Percentiles rank a stretch among this genome's conserved stretches.
Conservation (phyloP, 371 early-diverging fungal species). For the Mortierella sp. region DNA sequence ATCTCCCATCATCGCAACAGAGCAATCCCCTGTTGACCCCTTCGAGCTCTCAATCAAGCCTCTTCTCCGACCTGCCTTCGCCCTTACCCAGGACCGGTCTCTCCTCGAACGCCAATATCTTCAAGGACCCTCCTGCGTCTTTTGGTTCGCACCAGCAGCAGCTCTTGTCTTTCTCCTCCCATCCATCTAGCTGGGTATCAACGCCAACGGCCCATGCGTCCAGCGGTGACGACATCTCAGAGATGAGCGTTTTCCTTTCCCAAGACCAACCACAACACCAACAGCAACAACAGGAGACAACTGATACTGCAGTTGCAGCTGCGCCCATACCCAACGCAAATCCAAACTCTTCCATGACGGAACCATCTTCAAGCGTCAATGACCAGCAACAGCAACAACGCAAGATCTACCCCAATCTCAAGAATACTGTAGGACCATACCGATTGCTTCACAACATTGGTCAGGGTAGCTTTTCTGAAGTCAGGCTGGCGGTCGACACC, state of each 20-base stretch:
- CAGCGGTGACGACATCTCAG: constrained; percentile 24
- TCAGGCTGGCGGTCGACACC: constrained; percentile 54
- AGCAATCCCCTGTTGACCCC: constrained; percentile 45
- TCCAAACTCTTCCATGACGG: neutral
- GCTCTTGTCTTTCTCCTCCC: neutral
- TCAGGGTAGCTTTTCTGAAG: constrained; percentile 58
- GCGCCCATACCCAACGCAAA: constrained; percentile 9
- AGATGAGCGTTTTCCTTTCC: neutral
- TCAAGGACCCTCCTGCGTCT: constrained; percentile 23
- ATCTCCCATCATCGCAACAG: neutral
- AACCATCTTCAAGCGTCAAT: neutral
- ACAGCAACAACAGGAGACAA: neutral
- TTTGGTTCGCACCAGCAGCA: neutral
- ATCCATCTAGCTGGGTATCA: constrained; percentile 27
- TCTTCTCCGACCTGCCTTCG: constrained; percentile 53
- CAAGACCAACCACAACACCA: constrained; percentile 16
- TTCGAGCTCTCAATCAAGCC: constrained; percentile 47
- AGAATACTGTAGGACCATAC: constrained; percentile 54
- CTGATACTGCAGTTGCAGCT: constrained; percentile 6
- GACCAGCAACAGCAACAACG: constrained; percentile 20
- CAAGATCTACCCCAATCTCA: constrained; percentile 48
- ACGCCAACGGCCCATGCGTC: constrained; percentile 15
- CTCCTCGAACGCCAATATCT: constrained; percentile 20
- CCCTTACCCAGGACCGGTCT: constrained; percentile 36
- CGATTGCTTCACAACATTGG: constrained; percentile 52